Percentiles rank a stretch among this genome's conserved stretches.
Evolutionary conservation across 2,329 filamentous ascomycete species (phyloP).

Genomic region (Nemania abortiva): DNA sequence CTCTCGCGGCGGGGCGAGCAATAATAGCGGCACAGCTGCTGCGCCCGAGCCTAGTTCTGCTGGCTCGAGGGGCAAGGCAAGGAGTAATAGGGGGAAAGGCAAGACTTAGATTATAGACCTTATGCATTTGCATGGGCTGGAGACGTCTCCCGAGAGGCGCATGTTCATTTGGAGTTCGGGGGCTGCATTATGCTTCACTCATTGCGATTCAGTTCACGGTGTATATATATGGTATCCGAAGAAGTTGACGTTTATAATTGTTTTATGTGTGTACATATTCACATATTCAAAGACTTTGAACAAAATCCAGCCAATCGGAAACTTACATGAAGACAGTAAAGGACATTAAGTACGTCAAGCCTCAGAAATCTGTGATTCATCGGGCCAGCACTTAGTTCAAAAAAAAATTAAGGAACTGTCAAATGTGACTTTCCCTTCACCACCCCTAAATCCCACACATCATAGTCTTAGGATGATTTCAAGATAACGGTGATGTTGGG

Average conservation of each 20-base stretch:
- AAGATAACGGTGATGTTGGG: too few species aligned
- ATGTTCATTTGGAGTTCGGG: conserved; percentile 28
- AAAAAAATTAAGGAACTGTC: too few species aligned
- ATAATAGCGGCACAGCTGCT: background rate
- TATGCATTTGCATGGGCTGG: conserved; percentile 19
- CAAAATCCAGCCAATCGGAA: background rate
- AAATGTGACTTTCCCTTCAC: too few species aligned
- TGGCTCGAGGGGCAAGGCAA: conserved; percentile 28
- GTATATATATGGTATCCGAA: conserved; percentile 3
- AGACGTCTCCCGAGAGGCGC: conserved; percentile 31
- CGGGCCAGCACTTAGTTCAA: too few species aligned
- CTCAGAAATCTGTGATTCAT: too few species aligned
- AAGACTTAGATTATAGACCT: conserved; percentile 37
- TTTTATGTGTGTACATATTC: conserved; percentile 20
- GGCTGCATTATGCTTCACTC: conserved; percentile 1
- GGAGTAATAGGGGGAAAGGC: conserved; percentile 35
- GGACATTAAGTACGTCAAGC: too few species aligned
- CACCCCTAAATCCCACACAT: too few species aligned
- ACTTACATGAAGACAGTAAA: too few species aligned
- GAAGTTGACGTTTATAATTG: background rate
- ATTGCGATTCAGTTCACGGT: background rate
- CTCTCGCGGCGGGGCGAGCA: conserved; percentile 20
- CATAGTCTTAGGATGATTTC: too few species aligned
- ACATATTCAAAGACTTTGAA: conserved; percentile 9
- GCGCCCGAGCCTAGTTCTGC: conserved; percentile 28